Conservation (phyloP, 2,329 filamentous ascomycete species). For the Epichloe amarillans region DNA sequence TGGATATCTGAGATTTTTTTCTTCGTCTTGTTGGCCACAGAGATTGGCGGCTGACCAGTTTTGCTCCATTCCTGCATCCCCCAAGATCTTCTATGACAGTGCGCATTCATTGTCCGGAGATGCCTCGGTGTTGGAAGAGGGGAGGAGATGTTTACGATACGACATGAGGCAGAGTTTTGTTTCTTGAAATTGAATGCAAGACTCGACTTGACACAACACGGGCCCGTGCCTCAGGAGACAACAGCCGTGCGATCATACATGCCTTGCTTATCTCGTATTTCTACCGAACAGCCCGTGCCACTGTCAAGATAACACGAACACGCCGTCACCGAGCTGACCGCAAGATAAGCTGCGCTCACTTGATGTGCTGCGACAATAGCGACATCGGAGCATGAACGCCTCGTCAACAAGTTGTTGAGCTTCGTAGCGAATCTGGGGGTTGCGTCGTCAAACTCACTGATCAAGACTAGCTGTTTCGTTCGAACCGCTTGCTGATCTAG, state of each 20-base stretch:
- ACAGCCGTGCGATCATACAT: background rate
- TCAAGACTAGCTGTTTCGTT: background rate
- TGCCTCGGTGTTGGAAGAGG: background rate
- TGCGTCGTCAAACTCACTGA: background rate
- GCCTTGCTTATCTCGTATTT: background rate
- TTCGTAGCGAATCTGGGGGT: no score
- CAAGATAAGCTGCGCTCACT: conserved; percentile 3
- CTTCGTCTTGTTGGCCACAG: background rate
- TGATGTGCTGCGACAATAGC: background rate
- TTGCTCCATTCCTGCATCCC: background rate
- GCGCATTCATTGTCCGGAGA: background rate
- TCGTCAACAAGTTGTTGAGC: no score
- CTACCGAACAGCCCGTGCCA: background rate
- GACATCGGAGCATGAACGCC: background rate
- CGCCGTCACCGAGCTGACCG: conserved; percentile 2
- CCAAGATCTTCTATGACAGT: background rate
- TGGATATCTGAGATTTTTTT: background rate
- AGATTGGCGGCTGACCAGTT: background rate
- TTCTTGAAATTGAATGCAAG: background rate
- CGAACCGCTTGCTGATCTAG: background rate
- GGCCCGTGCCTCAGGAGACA: background rate
- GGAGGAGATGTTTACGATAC: no score
- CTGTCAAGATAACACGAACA: conserved; percentile 2
- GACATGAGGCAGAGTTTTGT: background rate
- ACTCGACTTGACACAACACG: background rate